A percentile compares a stretch with the other conserved stretches of the same genome.
phyloP scores from a whole-genome alignment of 257 asterid species.

The Coffea canephora region DNA sequence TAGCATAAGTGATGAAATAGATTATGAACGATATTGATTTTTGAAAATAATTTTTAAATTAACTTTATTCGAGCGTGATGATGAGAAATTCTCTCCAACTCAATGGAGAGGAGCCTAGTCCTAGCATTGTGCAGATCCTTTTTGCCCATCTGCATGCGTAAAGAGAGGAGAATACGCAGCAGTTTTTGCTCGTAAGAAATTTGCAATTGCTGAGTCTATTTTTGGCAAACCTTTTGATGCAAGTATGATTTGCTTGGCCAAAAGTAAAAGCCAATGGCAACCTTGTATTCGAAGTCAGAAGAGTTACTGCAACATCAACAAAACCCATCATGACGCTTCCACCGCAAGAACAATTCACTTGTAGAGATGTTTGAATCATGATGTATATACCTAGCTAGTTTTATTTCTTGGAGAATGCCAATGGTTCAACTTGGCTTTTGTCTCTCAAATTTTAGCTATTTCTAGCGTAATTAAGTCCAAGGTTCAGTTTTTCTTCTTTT shows the following conservation, averaged over 20 bases:
- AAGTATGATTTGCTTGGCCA: background rate
- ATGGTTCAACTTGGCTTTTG: background rate
- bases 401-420: background rate
- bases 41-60: no score
- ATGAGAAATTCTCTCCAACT: no score
- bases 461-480: background rate
- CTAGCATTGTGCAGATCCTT: no score
- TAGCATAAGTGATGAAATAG: no score
- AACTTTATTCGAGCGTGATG: no score
- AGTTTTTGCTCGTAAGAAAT: background rate
- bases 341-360: background rate
- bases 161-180: no score
- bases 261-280: background rate
- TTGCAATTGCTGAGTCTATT: background rate
- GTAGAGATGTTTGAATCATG: background rate
- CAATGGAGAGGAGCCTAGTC: no score
- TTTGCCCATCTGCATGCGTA: no score
- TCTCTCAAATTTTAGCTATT: background rate
- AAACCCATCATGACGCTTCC: background rate
- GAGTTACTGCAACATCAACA: background rate
- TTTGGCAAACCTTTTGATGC: background rate
- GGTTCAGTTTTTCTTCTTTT: background rate
- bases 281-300: background rate
- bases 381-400: background rate
- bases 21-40: no score